phyloP scores from a whole-genome alignment of 805 yeast species.

The Candida xyloterini region DNA sequence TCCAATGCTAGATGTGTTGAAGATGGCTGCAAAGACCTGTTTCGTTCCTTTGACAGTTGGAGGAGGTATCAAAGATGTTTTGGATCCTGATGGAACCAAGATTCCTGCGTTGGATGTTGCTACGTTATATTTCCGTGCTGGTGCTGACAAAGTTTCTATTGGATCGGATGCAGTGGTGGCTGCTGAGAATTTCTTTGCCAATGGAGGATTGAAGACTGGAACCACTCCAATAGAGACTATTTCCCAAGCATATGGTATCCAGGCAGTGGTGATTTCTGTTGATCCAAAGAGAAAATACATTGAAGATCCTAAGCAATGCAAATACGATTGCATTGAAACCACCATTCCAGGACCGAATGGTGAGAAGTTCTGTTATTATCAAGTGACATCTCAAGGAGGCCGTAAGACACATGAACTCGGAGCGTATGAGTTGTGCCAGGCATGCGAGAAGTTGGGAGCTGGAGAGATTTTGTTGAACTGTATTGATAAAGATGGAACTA shows the following conservation, averaged over 20 bases:
- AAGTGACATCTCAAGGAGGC: constrained; percentile 96
- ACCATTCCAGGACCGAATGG: constrained; percentile 78
- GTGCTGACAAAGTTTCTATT: constrained; percentile 97
- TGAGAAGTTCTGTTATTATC: constrained; percentile 87
- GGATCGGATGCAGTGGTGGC: constrained; percentile 97
- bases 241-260: constrained; percentile 88
- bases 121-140: constrained; percentile 85
- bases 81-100: constrained; percentile 76
- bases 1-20: constrained; percentile 92
- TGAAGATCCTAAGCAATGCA: constrained; percentile 52
- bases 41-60: constrained; percentile 98
- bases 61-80: constrained; percentile 92
- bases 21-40: constrained; percentile 78
- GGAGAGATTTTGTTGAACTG: constrained; percentile 93
- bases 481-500: constrained; percentile 95
- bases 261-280: constrained; percentile 97
- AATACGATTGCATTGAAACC: constrained; percentile 64
- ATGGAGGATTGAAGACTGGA: constrained; percentile 61
- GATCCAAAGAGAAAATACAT: constrained; percentile 92
- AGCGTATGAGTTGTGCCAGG: constrained; percentile 82
- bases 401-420: constrained; percentile 85
- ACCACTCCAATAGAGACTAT: constrained; percentile 89
- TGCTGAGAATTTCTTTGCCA: constrained; percentile 74
- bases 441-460: constrained; percentile 92
- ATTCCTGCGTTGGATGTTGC: constrained; percentile 92